Conservation (phyloP, 257 asterid species). For the Primulina eburnea region DNA sequence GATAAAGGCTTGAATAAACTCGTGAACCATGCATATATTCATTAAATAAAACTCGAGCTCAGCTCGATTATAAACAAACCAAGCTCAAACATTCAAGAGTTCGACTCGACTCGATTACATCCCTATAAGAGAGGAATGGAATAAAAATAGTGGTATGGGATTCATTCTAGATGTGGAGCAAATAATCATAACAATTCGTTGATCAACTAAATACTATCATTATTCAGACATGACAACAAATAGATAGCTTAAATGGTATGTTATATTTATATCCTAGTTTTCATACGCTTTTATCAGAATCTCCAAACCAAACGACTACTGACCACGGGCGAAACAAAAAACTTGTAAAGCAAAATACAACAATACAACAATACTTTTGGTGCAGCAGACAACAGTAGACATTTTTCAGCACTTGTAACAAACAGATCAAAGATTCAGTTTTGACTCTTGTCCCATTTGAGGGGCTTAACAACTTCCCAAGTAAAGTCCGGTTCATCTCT, state of each 20-base stretch:
- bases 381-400: slow-evolving; percentile 12
- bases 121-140: too few species aligned
- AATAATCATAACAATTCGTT: neutral
- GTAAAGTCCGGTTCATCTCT: slow-evolving; percentile 40
- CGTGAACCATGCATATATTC: too few species aligned
- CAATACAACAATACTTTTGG: neutral
- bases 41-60: too few species aligned
- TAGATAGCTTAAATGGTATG: neutral
- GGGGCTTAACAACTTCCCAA: slow-evolving; percentile 43
- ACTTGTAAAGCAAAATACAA: neutral
- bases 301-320: neutral
- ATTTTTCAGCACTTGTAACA: slow-evolving; percentile 19
- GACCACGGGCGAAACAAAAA: neutral
- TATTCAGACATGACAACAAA: neutral
- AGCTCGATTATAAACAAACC: too few species aligned
- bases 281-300: neutral
- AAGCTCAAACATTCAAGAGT: too few species aligned
- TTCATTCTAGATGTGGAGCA: too few species aligned
- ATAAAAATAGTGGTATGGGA: too few species aligned
- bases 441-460: slow-evolving; percentile 40
- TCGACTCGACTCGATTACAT: too few species aligned
- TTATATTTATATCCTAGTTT: neutral
- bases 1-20: too few species aligned
- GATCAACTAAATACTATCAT: neutral
- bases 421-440: neutral